Conservation (phyloP, 2,329 filamentous ascomycete genomes). For the Cytospora paraplurivora region DNA sequence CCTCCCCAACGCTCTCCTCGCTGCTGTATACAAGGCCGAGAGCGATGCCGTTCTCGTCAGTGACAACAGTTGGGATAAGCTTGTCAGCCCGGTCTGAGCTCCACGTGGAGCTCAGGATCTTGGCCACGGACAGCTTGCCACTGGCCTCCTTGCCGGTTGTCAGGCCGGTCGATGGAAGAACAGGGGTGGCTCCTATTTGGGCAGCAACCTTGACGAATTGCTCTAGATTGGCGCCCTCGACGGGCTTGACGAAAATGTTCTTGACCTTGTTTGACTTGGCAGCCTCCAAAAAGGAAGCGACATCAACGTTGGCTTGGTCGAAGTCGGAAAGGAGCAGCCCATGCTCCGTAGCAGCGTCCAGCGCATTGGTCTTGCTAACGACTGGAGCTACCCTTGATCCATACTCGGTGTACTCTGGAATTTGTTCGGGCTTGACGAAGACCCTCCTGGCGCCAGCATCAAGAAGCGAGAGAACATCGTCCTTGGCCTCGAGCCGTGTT, state of each 20-base stretch:
- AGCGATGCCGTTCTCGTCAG: slow-evolving; percentile 81
- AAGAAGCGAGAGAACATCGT: slow-evolving; percentile 78
- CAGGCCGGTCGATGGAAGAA: slow-evolving; percentile 71
- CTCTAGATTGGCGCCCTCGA: slow-evolving; percentile 47
- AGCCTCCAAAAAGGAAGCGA: slow-evolving; percentile 48
- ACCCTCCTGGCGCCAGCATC: slow-evolving; percentile 84
- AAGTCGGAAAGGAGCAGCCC: slow-evolving; percentile 58
- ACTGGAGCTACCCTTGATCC: slow-evolving; percentile 58
- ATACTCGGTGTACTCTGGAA: slow-evolving; percentile 60
- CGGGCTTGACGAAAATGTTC: slow-evolving; percentile 54
- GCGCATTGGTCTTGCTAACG: slow-evolving; percentile 40
- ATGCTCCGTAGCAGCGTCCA: slow-evolving; percentile 43
- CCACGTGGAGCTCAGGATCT: slow-evolving; percentile 73
- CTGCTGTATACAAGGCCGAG: slow-evolving; percentile 94
- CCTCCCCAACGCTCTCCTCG: slow-evolving; percentile 84
- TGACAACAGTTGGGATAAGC: slow-evolving; percentile 86
- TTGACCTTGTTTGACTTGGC: slow-evolving; percentile 49
- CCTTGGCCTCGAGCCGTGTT: slow-evolving; percentile 64
- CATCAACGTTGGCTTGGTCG: slow-evolving; percentile 46
- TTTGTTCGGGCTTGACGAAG: slow-evolving; percentile 73
- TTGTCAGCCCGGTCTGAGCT: slow-evolving; percentile 81
- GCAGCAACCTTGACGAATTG: slow-evolving; percentile 51
- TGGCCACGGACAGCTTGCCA: slow-evolving; percentile 65
- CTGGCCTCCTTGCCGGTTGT: slow-evolving; percentile 67
- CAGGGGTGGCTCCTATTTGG: slow-evolving; percentile 63